phyloP scores from a whole-genome alignment of 257 asterid genomes.

The Nicotiana benthamiana region DNA sequence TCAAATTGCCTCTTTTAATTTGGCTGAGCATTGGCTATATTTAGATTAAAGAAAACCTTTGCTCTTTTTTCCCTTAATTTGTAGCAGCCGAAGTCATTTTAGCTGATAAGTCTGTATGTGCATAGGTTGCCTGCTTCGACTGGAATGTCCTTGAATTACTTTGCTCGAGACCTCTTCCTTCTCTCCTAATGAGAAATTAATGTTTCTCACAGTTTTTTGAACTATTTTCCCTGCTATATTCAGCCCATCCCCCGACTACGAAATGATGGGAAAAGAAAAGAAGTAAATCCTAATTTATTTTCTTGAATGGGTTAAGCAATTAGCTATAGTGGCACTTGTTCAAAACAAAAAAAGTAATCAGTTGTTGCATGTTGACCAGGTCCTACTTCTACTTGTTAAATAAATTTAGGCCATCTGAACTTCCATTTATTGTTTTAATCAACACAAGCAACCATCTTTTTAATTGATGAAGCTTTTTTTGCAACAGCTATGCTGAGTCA shows the following conservation, averaged over 20 bases:
- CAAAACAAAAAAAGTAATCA: too few species aligned
- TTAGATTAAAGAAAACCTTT: background rate
- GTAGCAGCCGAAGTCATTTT: background rate
- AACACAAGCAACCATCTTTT: background rate
- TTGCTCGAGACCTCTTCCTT: too few species aligned
- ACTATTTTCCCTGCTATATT: too few species aligned
- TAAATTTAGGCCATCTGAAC: background rate
- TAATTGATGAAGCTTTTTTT: constrained; percentile 14
- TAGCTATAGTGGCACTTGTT: too few species aligned
- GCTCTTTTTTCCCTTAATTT: background rate
- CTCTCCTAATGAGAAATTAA: too few species aligned
- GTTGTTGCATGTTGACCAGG: too few species aligned
- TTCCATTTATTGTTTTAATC: background rate
- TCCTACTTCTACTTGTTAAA: too few species aligned
- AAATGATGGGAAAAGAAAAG: too few species aligned
- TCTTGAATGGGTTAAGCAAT: too few species aligned
- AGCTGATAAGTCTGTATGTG: background rate
- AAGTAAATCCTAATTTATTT: too few species aligned
- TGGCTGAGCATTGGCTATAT: background rate
- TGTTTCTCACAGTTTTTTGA: too few species aligned
- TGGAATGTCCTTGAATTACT: background rate
- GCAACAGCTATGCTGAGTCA: constrained; percentile 85
- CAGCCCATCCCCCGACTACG: too few species aligned
- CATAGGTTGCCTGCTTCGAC: background rate
- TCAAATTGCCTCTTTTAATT: background rate